A percentile compares a stretch with the other conserved stretches of the same genome.
These are phyloP conservation scores for Lasiosphaeria miniovina DNA, from an alignment of 495 filamentous ascomycete species.

Conservation along the genomic window DNA sequence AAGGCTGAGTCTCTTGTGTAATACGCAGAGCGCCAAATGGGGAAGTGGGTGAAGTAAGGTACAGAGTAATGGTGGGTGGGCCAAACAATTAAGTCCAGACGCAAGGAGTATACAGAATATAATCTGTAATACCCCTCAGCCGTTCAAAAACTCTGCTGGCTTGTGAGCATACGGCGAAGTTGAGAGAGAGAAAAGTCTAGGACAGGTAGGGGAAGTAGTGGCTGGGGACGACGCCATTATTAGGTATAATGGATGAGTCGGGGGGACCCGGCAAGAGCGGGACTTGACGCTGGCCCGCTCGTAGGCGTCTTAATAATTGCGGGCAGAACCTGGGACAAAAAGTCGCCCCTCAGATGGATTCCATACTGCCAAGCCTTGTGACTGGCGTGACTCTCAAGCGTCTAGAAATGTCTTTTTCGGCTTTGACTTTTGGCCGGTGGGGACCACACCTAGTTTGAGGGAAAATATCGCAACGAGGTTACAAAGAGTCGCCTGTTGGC, in stretches of 20 bases:
- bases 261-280: not conserved
- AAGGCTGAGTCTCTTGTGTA: not conserved
- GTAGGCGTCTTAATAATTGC: constrained; percentile 8
- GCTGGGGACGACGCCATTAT: constrained; percentile 1
- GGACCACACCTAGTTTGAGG: not conserved
- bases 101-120: constrained; percentile 60
- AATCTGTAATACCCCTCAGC: constrained; percentile 60
- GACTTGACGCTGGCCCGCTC: not conserved
- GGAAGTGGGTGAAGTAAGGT: not conserved
- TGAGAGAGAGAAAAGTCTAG: constrained; percentile 8
- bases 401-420: not conserved
- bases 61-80: not conserved
- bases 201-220: not conserved
- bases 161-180: constrained; percentile 31
- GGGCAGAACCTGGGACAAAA: not conserved
- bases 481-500: constrained; percentile 10
- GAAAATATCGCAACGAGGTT: constrained; percentile 10
- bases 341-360: constrained; percentile 3
- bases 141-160: constrained; percentile 42
- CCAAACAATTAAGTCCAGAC: constrained; percentile 46
- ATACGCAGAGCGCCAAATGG: not conserved
- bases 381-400: not conserved
- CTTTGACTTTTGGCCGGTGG: constrained; percentile 3
- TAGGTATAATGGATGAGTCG: not conserved
- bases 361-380: not conserved